Percentiles rank a stretch among this genome's conserved stretches.
phyloP scores from a whole-genome alignment of 2,329 filamentous ascomycete genomes.

The Microcyclosporella mali region DNA sequence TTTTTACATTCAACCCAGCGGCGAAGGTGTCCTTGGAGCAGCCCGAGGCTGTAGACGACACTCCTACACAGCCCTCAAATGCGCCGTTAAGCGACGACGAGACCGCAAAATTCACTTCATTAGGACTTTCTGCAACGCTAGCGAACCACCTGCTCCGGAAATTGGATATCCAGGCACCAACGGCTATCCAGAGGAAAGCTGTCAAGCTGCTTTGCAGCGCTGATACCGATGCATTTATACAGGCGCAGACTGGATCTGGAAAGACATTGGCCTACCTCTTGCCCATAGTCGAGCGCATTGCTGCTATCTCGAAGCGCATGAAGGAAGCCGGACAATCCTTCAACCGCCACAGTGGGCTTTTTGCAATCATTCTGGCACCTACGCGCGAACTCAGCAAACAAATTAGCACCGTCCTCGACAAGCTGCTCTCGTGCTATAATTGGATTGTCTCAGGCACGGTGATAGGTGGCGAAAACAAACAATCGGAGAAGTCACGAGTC shows the following conservation, averaged over 20 bases:
- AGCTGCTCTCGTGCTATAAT: conserved; percentile 77
- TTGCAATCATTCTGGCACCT: conserved; percentile 88
- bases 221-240: conserved; percentile 87
- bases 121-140: conserved; percentile 74
- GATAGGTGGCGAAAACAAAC: conserved; percentile 65
- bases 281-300: conserved; percentile 82
- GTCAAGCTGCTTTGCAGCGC: conserved; percentile 73
- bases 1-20: conserved; percentile 84
- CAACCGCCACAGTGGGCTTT: conserved; percentile 79
- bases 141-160: conserved; percentile 79
- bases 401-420: conserved; percentile 80
- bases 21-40: conserved; percentile 49
- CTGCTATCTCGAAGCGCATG: conserved; percentile 59
- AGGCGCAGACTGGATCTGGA: conserved; percentile 94
- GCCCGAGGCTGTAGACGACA: conserved; percentile 35
- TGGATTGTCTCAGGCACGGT: conserved; percentile 92
- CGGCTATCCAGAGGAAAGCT: conserved; percentile 87
- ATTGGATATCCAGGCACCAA: conserved; percentile 82
- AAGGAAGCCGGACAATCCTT: conserved; percentile 46
- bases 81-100: conserved; percentile 73
- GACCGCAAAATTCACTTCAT: conserved; percentile 74
- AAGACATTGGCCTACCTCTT: conserved; percentile 96
- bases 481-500: conserved; percentile 84
- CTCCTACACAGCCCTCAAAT: conserved; percentile 71
- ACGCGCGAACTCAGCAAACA: conserved; percentile 93